Percentiles rank a stretch among this genome's conserved stretches.
Evolutionary conservation across 2,329 filamentous ascomycete genomes (phyloP).

Genomic region (Aspergillus eucalypticola): DNA sequence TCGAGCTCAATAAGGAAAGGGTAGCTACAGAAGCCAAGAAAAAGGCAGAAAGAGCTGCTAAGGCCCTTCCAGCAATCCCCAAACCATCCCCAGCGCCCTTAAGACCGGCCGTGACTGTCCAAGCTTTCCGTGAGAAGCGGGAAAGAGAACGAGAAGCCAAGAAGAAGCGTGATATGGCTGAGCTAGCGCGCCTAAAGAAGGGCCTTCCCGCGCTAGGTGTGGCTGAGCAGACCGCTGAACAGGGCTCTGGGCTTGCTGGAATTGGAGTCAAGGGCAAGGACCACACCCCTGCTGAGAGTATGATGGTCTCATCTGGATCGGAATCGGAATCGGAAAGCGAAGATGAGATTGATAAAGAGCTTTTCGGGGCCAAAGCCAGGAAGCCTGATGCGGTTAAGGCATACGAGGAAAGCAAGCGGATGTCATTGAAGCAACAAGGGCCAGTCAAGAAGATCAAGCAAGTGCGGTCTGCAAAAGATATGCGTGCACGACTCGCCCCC

Average conservation of each 20-base stretch:
- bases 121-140: conserved; percentile 70
- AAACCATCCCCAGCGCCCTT: conserved; percentile 29
- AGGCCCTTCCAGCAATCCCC: conserved; percentile 26
- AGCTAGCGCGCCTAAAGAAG: conserved; percentile 68
- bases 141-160: conserved; percentile 74
- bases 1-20: conserved; percentile 45
- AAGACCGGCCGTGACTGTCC: conserved; percentile 42
- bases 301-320: conserved; percentile 75
- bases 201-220: conserved; percentile 52
- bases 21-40: conserved; percentile 33
- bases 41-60: conserved; percentile 28
- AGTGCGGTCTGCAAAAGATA: conserved; percentile 82
- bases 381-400: conserved; percentile 45
- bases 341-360: conserved; percentile 70
- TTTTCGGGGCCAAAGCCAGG: conserved; percentile 54
- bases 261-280: conserved; percentile 77
- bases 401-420: conserved; percentile 50
- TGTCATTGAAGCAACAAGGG: conserved; percentile 59
- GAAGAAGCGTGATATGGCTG: conserved; percentile 69
- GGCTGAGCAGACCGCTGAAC: conserved; percentile 62
- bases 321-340: conserved; percentile 74
- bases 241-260: conserved; percentile 74
- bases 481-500: conserved; percentile 87
- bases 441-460: conserved; percentile 84
- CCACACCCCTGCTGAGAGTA: conserved; percentile 71